phyloP scores from a whole-genome alignment of 495 filamentous ascomycete genomes.

The Penicillium coprophilum region DNA sequence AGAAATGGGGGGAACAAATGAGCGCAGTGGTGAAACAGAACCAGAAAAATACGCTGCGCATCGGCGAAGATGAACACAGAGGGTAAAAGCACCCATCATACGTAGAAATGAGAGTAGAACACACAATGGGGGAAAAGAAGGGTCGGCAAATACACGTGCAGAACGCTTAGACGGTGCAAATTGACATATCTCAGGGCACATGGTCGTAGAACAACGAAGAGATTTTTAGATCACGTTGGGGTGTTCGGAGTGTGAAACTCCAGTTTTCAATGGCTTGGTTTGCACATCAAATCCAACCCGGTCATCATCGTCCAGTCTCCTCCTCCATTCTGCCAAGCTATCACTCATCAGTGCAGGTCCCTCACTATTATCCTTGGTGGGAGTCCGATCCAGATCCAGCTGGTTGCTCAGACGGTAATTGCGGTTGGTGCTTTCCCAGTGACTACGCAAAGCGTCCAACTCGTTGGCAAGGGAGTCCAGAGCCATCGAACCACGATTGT shows the following conservation, averaged over 20 bases:
- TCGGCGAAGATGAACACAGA: slow-evolving; percentile 13
- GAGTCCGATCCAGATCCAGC: slow-evolving; percentile 78
- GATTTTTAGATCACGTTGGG: slow-evolving; percentile 41
- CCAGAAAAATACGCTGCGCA: slow-evolving; percentile 21
- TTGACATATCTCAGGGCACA: slow-evolving; percentile 29
- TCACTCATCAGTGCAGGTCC: slow-evolving; percentile 56
- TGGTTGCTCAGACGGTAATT: slow-evolving; percentile 82
- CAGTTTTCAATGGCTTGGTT: slow-evolving; percentile 28
- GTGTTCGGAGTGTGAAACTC: slow-evolving; percentile 17
- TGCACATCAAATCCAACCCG: slow-evolving; percentile 30
- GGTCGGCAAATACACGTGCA: slow-evolving; percentile 18
- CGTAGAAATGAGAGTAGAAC: slow-evolving; percentile 24
- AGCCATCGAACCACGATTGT: slow-evolving; percentile 76
- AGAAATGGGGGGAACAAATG: slow-evolving; percentile 7
- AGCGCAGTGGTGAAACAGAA: slow-evolving; percentile 16
- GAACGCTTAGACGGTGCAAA: slow-evolving; percentile 28
- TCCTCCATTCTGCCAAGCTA: slow-evolving; percentile 73
- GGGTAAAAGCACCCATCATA: slow-evolving; percentile 20
- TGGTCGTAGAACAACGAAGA: slow-evolving; percentile 19
- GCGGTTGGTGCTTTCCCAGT: slow-evolving; percentile 95
- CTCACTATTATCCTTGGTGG: slow-evolving; percentile 52
- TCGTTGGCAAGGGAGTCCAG: slow-evolving; percentile 89
- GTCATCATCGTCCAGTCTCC: slow-evolving; percentile 67
- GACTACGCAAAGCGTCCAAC: slow-evolving; percentile 79
- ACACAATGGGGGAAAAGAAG: slow-evolving; percentile 6